Percentiles rank a stretch among this genome's conserved stretches.
These are phyloP conservation scores for Kazachstania martiniae DNA, from an alignment of 805 yeast genomes.

Conservation along the genomic window DNA sequence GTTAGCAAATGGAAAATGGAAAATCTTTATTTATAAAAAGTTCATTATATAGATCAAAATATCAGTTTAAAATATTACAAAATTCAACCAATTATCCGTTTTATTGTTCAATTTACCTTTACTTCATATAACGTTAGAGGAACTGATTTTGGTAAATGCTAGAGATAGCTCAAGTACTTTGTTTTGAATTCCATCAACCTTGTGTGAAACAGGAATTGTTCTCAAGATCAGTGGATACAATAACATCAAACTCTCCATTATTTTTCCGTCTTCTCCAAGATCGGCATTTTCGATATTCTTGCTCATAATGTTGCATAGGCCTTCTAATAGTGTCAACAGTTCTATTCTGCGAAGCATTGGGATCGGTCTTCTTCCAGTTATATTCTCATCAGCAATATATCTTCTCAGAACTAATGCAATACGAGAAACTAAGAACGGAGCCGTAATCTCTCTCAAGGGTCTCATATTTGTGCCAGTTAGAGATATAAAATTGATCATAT, in stretches of 20 bases:
- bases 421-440: slow-evolving; percentile 46
- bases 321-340: slow-evolving; percentile 36
- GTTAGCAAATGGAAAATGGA: too few relatives aligned
- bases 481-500: slow-evolving; percentile 36
- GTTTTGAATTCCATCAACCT: slow-evolving; percentile 21
- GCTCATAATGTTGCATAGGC: slow-evolving; percentile 28
- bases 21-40: too few relatives aligned
- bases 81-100: too few relatives aligned
- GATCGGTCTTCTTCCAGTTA: slow-evolving; percentile 54
- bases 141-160: slow-evolving; percentile 19
- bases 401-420: slow-evolving; percentile 51
- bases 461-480: slow-evolving; percentile 11
- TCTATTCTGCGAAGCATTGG: slow-evolving; percentile 58
- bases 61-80: too few relatives aligned
- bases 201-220: slow-evolving; percentile 26
- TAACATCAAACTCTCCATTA: slow-evolving; percentile 9
- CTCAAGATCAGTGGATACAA: slow-evolving; percentile 24
- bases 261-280: too few relatives aligned
- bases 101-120: too few relatives aligned
- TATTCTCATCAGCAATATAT: slow-evolving; percentile 49
- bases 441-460: slow-evolving; percentile 20
- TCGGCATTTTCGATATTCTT: slow-evolving; percentile 1
- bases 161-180: slow-evolving; percentile 21
- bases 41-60: too few relatives aligned
- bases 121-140: too few relatives aligned